Evolutionary conservation across 306 rosid genomes (phyloP).

Genomic region (Astragalus glycyphyllos): DNA sequence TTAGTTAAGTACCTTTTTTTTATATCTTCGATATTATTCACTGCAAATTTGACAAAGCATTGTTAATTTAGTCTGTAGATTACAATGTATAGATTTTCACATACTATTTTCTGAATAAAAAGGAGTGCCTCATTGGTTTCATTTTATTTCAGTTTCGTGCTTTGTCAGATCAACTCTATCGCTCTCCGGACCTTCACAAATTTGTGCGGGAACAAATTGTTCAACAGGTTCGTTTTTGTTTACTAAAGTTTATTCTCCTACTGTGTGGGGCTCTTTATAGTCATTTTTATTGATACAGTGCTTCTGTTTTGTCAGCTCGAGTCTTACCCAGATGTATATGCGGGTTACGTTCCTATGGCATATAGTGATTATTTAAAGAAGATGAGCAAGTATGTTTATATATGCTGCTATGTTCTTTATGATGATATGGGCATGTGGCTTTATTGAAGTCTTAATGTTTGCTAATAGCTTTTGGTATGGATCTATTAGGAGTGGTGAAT

Average conservation of each 20-base stretch:
- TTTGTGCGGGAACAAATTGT: conserved; percentile 82
- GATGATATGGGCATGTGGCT: not conserved
- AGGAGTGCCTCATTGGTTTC: conserved; percentile 38
- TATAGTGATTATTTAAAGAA: conserved; percentile 82
- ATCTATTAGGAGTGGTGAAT: conserved; percentile 88
- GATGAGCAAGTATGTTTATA: conserved; percentile 75
- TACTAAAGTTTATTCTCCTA: conserved; percentile 6
- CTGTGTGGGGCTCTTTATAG: conserved; percentile 11
- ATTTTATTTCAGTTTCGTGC: conserved; percentile 82
- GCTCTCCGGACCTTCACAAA: conserved; percentile 80
- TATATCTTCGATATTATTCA: not conserved
- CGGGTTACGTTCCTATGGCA: conserved; percentile 85
- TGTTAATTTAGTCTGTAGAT: not conserved
- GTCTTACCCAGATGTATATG: conserved; percentile 59
- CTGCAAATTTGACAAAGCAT: conserved; percentile 17
- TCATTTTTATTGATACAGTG: conserved; percentile 32
- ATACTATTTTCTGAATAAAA: conserved; percentile 13
- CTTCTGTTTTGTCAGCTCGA: conserved; percentile 61
- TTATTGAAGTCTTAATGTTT: conserved; percentile 23
- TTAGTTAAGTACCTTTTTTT: conserved; percentile 1
- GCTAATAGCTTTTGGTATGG: conserved; percentile 41
- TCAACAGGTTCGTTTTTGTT: conserved; percentile 67
- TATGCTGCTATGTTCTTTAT: conserved; percentile 27
- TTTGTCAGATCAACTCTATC: conserved; percentile 92
- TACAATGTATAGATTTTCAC: conserved; percentile 10